Conservation (phyloP, 257 asterid genomes). For the Coffea canephora region DNA sequence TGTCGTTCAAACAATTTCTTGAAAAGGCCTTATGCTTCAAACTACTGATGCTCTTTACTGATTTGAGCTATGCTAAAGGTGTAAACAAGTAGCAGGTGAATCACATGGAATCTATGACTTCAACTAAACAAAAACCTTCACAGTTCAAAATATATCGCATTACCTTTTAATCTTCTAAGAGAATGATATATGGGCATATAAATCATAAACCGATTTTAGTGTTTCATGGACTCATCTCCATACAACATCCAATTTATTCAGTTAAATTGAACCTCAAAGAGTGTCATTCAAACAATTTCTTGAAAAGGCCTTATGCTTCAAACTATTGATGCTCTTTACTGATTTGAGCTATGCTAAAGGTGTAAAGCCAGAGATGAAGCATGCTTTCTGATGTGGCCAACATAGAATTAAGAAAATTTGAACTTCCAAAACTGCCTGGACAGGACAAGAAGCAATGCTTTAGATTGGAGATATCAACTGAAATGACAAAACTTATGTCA, state of each 20-base stretch:
- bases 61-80: no score
- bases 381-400: not conserved
- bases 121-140: not conserved
- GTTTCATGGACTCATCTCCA: not conserved
- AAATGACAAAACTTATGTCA: not conserved
- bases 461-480: not conserved
- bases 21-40: not conserved
- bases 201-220: not conserved
- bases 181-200: no score
- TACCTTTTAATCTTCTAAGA: not conserved
- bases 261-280: not conserved
- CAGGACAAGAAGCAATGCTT: not conserved
- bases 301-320: not conserved
- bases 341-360: not conserved
- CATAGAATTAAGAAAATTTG: not conserved
- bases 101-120: not conserved
- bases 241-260: no score
- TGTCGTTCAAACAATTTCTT: not conserved
- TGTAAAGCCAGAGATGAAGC: not conserved
- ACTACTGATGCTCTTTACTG: no score
- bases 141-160: not conserved
- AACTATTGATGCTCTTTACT: not conserved
- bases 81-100: not conserved
- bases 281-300: not conserved
- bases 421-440: not conserved